phyloP scores from a whole-genome alignment of 805 yeast species.

The Jamesozyma rosinii region DNA sequence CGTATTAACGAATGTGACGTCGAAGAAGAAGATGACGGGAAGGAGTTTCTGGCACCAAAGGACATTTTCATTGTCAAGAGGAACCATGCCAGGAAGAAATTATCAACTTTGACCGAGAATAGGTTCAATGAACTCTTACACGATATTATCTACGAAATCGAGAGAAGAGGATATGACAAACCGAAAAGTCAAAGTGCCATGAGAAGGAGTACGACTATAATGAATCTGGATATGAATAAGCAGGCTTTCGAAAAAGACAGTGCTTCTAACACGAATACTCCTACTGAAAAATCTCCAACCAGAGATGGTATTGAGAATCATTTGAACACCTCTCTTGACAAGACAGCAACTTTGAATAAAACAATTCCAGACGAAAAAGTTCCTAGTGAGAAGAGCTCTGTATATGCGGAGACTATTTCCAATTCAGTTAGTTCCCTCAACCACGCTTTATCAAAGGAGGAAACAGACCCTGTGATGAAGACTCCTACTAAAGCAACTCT shows the following conservation, averaged over 20 bases:
- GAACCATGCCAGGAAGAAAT: constrained; percentile 88
- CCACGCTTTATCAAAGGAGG: background rate
- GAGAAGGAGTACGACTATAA: constrained; percentile 22
- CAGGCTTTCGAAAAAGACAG: background rate
- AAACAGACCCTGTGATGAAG: background rate
- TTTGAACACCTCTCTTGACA: background rate
- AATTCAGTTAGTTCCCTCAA: too few species aligned
- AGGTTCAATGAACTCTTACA: constrained; percentile 83
- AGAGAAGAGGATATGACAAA: constrained; percentile 45
- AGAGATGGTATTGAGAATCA: background rate
- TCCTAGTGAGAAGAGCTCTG: background rate
- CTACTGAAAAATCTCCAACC: background rate
- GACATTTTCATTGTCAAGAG: constrained; percentile 38
- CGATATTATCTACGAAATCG: constrained; percentile 80
- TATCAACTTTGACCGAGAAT: constrained; percentile 68
- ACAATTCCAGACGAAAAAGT: background rate
- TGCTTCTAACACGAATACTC: background rate
- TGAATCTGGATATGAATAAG: background rate
- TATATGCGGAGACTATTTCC: background rate
- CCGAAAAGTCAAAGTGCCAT: background rate
- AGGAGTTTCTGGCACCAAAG: constrained; percentile 54
- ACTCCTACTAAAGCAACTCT: background rate
- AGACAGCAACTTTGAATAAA: background rate
- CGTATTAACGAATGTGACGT: constrained; percentile 46
- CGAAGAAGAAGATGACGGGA: background rate